These are phyloP conservation scores for Dinochytrium kinnereticum DNA, from an alignment of 371 early-diverging fungal genomes.

Conservation along the genomic window DNA sequence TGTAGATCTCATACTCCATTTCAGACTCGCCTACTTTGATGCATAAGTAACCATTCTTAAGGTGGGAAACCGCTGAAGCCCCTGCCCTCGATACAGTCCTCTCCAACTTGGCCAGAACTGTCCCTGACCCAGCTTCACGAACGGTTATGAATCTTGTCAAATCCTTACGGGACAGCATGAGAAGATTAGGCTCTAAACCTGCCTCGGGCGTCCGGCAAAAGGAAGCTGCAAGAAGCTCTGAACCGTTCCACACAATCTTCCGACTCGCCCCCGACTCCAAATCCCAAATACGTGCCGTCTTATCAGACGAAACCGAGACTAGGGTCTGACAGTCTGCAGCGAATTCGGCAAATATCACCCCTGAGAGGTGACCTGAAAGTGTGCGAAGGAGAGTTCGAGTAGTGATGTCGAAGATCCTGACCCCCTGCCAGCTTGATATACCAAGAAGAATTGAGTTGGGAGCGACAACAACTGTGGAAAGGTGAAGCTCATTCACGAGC, in stretches of 20 bases:
- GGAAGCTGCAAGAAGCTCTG: conserved; percentile 1
- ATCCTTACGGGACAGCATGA: not conserved
- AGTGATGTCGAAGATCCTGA: not conserved
- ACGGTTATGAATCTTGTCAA: not conserved
- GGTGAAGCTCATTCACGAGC: not conserved
- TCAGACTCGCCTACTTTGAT: not conserved
- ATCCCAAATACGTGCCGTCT: conserved; percentile 5
- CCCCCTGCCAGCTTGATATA: conserved; percentile 8
- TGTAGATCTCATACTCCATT: not conserved
- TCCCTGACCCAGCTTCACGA: not conserved
- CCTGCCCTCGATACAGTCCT: not conserved
- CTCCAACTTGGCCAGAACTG: not conserved
- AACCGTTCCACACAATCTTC: not conserved
- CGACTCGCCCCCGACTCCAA: not conserved
- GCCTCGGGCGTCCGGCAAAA: not conserved
- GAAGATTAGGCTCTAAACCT: not conserved
- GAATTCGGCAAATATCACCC: not conserved
- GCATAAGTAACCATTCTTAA: not conserved
- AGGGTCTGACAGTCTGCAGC: not conserved
- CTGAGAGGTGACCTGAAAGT: not conserved
- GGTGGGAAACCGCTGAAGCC: not conserved
- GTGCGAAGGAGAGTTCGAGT: not conserved
- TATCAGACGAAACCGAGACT: conserved; percentile 1
- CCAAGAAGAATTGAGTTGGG: not conserved
- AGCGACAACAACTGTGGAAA: not conserved